phyloP scores from a whole-genome alignment of 1,284 basidiomycete genomes.

The Gastroboletus turbinatus region DNA sequence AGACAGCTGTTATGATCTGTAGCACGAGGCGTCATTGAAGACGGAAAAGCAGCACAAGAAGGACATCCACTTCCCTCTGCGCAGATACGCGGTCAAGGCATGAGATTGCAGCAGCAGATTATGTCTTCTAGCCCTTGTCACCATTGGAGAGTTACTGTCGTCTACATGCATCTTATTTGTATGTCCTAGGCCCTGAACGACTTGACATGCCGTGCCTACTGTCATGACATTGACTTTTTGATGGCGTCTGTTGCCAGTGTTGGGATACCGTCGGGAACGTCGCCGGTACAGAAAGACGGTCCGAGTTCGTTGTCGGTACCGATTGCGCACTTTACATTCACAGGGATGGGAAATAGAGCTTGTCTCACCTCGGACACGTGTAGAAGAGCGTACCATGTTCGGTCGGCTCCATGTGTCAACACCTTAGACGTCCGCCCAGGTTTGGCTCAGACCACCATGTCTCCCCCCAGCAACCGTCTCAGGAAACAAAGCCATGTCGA shows the following conservation, averaged over 20 bases:
- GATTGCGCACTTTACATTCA: not conserved
- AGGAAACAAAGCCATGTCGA: constrained; percentile 46
- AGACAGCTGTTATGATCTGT: constrained; percentile 10
- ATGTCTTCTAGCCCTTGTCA: constrained; percentile 4
- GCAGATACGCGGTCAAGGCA: constrained; percentile 86
- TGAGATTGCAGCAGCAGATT: constrained; percentile 39
- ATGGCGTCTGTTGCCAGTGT: not conserved
- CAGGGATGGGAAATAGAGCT: constrained; percentile 7
- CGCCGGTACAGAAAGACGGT: not conserved
- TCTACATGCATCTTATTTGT: constrained; percentile 39
- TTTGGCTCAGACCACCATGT: constrained; percentile 39
- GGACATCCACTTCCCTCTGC: constrained; percentile 87
- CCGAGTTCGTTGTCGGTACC: not conserved
- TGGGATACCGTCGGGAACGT: not conserved
- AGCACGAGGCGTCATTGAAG: constrained; percentile 83
- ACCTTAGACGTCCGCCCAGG: constrained; percentile 7
- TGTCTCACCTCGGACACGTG: constrained; percentile 28
- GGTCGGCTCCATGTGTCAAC: constrained; percentile 15
- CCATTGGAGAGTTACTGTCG: constrained; percentile 23
- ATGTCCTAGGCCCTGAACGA: constrained; percentile 42
- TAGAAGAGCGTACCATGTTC: constrained; percentile 19
- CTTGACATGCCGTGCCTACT: constrained; percentile 34
- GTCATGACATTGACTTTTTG: constrained; percentile 11
- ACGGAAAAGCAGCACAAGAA: constrained; percentile 93
- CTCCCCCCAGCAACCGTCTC: constrained; percentile 43